phyloP scores from a whole-genome alignment of 257 asterid genomes.

The Lycium barbarum region DNA sequence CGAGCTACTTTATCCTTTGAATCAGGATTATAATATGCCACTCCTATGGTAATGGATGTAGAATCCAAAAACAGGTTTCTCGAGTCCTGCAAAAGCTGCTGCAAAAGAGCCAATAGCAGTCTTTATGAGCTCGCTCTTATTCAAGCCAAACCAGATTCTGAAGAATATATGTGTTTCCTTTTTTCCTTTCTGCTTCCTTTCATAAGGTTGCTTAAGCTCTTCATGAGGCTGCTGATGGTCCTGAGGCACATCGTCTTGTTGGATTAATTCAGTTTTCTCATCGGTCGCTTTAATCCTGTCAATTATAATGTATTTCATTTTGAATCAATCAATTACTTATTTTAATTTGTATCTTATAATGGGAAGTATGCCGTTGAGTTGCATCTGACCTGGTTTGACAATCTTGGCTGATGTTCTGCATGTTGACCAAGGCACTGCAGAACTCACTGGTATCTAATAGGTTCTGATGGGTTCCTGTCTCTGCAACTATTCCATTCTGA shows the following conservation, averaged over 20 bases:
- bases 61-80: slow-evolving; percentile 80
- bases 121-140: slow-evolving; percentile 54
- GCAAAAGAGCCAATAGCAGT: slow-evolving; percentile 62
- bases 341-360: slow-evolving; percentile 23
- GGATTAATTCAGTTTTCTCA: slow-evolving; percentile 40
- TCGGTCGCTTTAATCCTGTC: slow-evolving; percentile 49
- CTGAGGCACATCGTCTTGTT: slow-evolving; percentile 46
- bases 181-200: slow-evolving; percentile 46
- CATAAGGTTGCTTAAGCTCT: slow-evolving; percentile 39
- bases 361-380: slow-evolving; percentile 15
- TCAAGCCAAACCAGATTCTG: slow-evolving; percentile 77
- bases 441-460: slow-evolving; percentile 50
- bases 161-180: slow-evolving; percentile 51
- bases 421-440: slow-evolving; percentile 62
- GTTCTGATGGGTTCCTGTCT: slow-evolving; percentile 64
- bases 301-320: slow-evolving; percentile 21
- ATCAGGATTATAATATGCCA: slow-evolving; percentile 60
- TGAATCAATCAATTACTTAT: slow-evolving; percentile 1
- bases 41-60: slow-evolving; percentile 88
- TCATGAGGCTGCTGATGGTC: slow-evolving; percentile 45
- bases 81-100: slow-evolving; percentile 80
- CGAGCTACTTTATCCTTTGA: slow-evolving; percentile 59
- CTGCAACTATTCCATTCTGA: slow-evolving; percentile 64
- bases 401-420: slow-evolving; percentile 69
- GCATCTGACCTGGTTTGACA: slow-evolving; percentile 52